phyloP scores from a whole-genome alignment of 495 filamentous ascomycete species.

The Penicillium fimorum region DNA sequence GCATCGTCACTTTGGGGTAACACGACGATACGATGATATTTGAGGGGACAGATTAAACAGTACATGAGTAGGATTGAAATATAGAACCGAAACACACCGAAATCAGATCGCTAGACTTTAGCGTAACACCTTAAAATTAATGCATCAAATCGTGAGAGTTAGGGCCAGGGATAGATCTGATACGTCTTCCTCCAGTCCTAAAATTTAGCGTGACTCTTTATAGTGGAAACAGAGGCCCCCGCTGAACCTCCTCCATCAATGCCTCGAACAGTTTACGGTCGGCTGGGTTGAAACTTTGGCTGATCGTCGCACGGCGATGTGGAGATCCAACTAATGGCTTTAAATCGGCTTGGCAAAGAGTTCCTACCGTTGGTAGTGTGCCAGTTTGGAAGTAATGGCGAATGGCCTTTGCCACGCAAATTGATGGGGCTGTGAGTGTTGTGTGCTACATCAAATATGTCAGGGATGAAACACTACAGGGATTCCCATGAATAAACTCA shows the following conservation, averaged over 20 bases:
- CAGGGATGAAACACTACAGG: neutral
- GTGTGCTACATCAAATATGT: conserved; percentile 39
- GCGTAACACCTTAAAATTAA: neutral
- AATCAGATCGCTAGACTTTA: neutral
- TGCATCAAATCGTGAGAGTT: conserved; percentile 3
- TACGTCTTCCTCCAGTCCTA: neutral
- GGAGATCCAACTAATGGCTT: conserved; percentile 30
- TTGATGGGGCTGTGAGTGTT: conserved; percentile 45
- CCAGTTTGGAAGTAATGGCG: conserved; percentile 51
- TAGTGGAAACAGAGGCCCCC: conserved; percentile 9
- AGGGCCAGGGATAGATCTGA: neutral
- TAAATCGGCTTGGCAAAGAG: conserved; percentile 41
- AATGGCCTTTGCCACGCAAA: conserved; percentile 44
- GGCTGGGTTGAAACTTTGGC: conserved; percentile 8
- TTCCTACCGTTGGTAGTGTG: conserved; percentile 39
- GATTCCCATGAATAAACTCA: conserved; percentile 31
- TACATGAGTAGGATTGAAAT: neutral
- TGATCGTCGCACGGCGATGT: neutral
- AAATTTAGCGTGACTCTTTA: neutral
- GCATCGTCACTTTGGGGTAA: neutral
- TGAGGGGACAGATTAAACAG: neutral
- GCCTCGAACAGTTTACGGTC: conserved; percentile 26
- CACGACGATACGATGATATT: neutral
- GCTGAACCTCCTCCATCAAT: conserved; percentile 20
- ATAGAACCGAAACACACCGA: neutral